phyloP scores from a whole-genome alignment of 2,329 filamentous ascomycete genomes.

The Cyphellophora europaea region DNA sequence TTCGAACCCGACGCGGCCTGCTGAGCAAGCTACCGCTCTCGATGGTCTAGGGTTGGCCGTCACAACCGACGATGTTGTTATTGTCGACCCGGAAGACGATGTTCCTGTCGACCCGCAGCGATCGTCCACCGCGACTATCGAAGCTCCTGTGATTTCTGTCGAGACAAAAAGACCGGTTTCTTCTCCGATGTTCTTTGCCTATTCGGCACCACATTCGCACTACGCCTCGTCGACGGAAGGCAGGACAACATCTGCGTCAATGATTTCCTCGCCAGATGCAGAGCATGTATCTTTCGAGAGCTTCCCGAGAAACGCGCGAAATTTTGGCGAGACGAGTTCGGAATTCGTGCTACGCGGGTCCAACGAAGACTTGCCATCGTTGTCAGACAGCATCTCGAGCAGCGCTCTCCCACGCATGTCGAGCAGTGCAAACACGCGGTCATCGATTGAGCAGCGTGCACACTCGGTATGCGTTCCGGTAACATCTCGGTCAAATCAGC shows the following conservation, averaged over 20 bases:
- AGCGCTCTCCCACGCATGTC: conserved; percentile 34
- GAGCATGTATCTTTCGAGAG: conserved; percentile 31
- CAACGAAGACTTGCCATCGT: conserved; percentile 39
- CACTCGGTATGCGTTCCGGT: conserved; percentile 33
- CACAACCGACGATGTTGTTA: conserved; percentile 13
- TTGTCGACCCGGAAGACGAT: conserved; percentile 17
- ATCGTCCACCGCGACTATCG: conserved; percentile 20
- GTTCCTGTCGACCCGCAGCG: conserved; percentile 8
- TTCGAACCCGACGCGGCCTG: background rate
- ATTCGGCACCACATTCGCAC: conserved; percentile 29
- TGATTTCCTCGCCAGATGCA: conserved; percentile 36
- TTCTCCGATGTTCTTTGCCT: conserved; percentile 30
- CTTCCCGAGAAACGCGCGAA: conserved; percentile 29
- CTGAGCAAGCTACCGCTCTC: conserved; percentile 4
- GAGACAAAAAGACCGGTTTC: conserved; percentile 31
- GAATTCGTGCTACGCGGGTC: conserved; percentile 31
- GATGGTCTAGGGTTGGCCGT: conserved; percentile 16
- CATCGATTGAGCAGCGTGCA: conserved; percentile 32
- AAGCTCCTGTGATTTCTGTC: conserved; percentile 12
- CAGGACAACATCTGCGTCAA: conserved; percentile 28
- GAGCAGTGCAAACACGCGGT: conserved; percentile 30
- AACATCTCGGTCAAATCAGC: conserved; percentile 25
- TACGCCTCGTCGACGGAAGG: conserved; percentile 27
- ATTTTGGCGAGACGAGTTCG: conserved; percentile 22
- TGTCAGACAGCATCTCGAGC: conserved; percentile 40